Percentiles rank a stretch among this genome's conserved stretches.
These are phyloP conservation scores for Metarhizium brunneum DNA, from an alignment of 2,329 filamentous ascomycete genomes.

Conservation along the genomic window DNA sequence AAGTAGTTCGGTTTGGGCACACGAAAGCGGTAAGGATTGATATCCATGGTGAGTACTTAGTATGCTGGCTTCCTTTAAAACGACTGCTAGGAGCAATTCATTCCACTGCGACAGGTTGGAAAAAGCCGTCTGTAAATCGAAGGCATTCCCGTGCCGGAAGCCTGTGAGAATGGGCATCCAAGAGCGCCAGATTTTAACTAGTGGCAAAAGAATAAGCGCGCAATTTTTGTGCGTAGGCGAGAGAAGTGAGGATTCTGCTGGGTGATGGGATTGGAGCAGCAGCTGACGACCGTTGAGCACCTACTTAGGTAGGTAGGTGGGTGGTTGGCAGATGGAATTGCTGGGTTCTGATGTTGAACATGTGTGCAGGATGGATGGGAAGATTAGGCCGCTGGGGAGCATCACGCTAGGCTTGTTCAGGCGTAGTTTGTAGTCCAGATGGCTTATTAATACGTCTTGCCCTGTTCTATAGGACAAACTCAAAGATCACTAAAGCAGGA, in stretches of 20 bases:
- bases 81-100: not conserved
- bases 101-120: not conserved
- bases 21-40: slow-evolving; percentile 41
- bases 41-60: slow-evolving; percentile 19
- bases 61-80: not conserved
- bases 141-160: not conserved
- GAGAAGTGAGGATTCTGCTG: not conserved
- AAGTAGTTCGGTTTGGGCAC: slow-evolving; percentile 52
- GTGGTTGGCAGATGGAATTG: not conserved
- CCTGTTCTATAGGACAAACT: too few species aligned
- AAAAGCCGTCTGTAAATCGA: not conserved
- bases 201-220: too few species aligned
- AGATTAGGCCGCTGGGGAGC: not conserved
- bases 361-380: not conserved
- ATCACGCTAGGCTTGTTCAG: not conserved
- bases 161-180: not conserved
- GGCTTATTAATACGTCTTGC: too few species aligned
- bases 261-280: not conserved
- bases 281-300: not conserved
- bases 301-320: too few species aligned
- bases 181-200: not conserved
- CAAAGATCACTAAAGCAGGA: too few species aligned
- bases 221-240: not conserved
- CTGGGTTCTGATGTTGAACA: not conserved
- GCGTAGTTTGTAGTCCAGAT: not conserved